A percentile compares a stretch with the other conserved stretches of the same genome.
Evolutionary conservation across 768 basidiomycete species (phyloP).

Genomic region (Tubosaeta sp.): DNA sequence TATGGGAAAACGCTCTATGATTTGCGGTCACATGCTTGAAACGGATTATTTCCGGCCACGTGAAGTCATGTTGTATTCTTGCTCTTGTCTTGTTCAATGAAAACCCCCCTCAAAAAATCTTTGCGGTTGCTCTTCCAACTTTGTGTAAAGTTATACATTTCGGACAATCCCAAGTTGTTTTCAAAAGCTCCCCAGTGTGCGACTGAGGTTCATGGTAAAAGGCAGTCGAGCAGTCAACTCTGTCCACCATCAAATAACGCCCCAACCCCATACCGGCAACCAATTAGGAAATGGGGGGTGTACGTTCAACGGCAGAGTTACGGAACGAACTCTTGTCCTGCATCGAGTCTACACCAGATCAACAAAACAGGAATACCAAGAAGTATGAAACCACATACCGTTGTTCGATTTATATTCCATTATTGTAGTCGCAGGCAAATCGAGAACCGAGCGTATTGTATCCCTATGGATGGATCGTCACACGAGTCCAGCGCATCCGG

Average conservation of each 20-base stretch:
- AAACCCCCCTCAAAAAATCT: not conserved
- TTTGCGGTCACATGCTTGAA: constrained; percentile 22
- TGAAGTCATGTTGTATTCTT: constrained; percentile 10
- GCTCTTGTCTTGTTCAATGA: not conserved
- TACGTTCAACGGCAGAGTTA: constrained; percentile 53
- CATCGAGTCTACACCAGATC: constrained; percentile 63
- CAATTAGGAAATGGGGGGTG: constrained; percentile 23
- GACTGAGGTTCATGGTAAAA: constrained; percentile 3
- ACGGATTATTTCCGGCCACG: too few relatives aligned
- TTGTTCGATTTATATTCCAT: constrained; percentile 97
- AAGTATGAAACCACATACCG: constrained; percentile 37
- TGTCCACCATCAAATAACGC: not conserved
- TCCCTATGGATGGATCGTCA: constrained; percentile 48
- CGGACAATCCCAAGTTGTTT: constrained; percentile 5
- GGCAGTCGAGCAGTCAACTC: not conserved
- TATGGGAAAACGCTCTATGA: constrained; percentile 59
- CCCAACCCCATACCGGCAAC: not conserved
- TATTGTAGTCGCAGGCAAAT: constrained; percentile 69
- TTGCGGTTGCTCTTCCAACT: not conserved
- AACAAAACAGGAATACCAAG: not conserved
- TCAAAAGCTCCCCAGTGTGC: not conserved
- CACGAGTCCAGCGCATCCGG: not conserved
- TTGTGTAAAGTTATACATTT: constrained; percentile 15
- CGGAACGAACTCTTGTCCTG: constrained; percentile 86
- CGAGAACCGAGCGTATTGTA: constrained; percentile 70